These are phyloP conservation scores for Pleurotus citrinopileatus DNA, from an alignment of 768 basidiomycete species.

Conservation along the genomic window DNA sequence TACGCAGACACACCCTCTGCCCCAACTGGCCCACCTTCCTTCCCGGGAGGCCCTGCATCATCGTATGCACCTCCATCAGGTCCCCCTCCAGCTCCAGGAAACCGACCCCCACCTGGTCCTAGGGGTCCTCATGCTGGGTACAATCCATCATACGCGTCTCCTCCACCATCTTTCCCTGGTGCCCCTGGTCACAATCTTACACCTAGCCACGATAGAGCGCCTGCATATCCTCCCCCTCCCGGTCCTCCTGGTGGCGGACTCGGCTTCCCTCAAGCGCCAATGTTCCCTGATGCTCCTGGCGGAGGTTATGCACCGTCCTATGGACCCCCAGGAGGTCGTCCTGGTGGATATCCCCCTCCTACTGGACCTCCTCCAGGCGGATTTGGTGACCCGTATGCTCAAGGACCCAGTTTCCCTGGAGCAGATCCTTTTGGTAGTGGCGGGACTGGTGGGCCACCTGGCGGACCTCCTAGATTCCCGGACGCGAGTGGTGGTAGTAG, in stretches of 20 bases:
- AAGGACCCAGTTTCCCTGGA: slow-evolving; percentile 36
- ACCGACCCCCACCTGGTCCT: slow-evolving; percentile 1
- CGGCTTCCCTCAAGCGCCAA: slow-evolving; percentile 11
- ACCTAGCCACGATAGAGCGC: slow-evolving; percentile 14
- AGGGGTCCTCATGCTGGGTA: slow-evolving; percentile 10
- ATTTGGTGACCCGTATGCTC: slow-evolving; percentile 19
- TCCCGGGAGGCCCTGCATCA: slow-evolving; percentile 11
- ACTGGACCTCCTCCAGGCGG: slow-evolving; percentile 13
- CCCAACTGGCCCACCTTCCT: slow-evolving; percentile 4
- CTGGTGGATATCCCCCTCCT: no score
- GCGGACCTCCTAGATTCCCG: slow-evolving; percentile 20
- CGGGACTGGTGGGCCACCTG: slow-evolving; percentile 15
- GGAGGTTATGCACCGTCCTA: slow-evolving; percentile 13
- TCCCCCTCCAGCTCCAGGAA: slow-evolving; percentile 14
- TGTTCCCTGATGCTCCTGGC: slow-evolving; percentile 21
- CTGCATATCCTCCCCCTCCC: slow-evolving; percentile 24
- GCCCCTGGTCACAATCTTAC: slow-evolving; percentile 20
- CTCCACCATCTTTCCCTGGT: slow-evolving; percentile 27
- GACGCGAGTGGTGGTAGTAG: slow-evolving; percentile 4
- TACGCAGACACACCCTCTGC: slow-evolving; percentile 18
- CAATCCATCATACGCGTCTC: slow-evolving; percentile 9
- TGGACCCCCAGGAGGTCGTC: slow-evolving; percentile 11
- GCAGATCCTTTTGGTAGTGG: slow-evolving; percentile 27
- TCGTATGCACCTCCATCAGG: slow-evolving; percentile 15
- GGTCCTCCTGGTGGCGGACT: slow-evolving; percentile 6